Conservation (phyloP, 495 filamentous ascomycete species). For the Cercophora samala region DNA sequence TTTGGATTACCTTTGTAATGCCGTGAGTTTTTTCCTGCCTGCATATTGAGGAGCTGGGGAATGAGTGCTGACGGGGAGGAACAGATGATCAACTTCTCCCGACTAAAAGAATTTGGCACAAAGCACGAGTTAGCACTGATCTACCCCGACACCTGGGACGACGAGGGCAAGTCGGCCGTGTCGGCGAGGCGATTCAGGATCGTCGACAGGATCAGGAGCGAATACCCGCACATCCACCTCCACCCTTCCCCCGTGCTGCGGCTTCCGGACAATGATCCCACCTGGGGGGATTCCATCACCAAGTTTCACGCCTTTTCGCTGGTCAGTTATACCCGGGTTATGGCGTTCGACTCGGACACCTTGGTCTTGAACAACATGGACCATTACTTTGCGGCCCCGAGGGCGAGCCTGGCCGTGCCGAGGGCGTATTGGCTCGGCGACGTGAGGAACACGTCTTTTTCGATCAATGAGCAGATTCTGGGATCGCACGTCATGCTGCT, state of each 20-base stretch:
- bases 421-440: slow-evolving; percentile 6
- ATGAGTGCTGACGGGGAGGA: background rate
- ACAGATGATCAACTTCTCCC: slow-evolving; percentile 7
- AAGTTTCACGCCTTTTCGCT: slow-evolving; percentile 9
- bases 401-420: background rate
- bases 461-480: slow-evolving; percentile 3
- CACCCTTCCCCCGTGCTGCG: background rate
- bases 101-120: background rate
- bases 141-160: slow-evolving; percentile 3
- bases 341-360: slow-evolving; percentile 7
- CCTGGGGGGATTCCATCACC: background rate
- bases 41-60: no score
- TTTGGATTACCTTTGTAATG: slow-evolving; percentile 5
- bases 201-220: background rate
- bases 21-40: background rate
- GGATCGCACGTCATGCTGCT: slow-evolving; percentile 10
- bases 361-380: slow-evolving; percentile 7
- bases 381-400: background rate
- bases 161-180: background rate
- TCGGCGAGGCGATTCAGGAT: background rate
- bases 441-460: background rate
- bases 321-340: background rate
- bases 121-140: slow-evolving; percentile 2
- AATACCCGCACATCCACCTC: slow-evolving; percentile 2
- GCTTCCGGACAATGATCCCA: background rate